Evolutionary conservation across 202 grass and related monocot species (phyloP).

Genomic region (Brachypodium distachyon): DNA sequence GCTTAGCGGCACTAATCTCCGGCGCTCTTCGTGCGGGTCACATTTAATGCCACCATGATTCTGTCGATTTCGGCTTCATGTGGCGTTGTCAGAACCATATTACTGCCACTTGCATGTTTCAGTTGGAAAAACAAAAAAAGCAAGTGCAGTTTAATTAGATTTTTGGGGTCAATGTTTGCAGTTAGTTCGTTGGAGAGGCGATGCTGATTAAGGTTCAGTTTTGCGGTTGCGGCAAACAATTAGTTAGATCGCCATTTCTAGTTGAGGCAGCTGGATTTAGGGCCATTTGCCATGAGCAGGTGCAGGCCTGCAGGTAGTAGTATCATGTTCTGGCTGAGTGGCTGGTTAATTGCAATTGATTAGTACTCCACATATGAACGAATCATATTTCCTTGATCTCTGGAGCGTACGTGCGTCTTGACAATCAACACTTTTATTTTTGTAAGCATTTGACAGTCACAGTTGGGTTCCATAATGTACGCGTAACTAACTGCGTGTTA

Average conservation of each 20-base stretch:
- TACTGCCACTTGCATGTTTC: background rate
- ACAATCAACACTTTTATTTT: too few species aligned
- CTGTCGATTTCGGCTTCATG: conserved; percentile 7
- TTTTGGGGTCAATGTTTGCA: conserved; percentile 18
- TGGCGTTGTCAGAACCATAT: background rate
- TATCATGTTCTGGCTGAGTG: background rate
- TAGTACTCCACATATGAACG: background rate
- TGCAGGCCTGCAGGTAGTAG: background rate
- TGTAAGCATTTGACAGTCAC: background rate
- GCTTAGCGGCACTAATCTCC: conserved; percentile 10
- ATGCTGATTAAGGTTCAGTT: background rate
- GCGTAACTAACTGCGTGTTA: conserved; percentile 1
- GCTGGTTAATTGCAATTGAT: background rate
- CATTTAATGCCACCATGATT: conserved; percentile 33
- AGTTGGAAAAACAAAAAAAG: background rate
- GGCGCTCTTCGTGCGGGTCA: conserved; percentile 16
- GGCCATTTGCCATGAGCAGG: background rate
- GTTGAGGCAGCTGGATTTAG: background rate
- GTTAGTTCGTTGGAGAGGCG: background rate
- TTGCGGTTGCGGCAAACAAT: background rate
- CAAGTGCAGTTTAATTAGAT: background rate
- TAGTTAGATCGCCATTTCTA: background rate
- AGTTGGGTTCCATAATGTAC: background rate
- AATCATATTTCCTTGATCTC: background rate
- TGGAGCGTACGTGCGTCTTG: background rate